Conservation (phyloP, 2,329 filamentous ascomycete genomes). For the Botrytis squamosa region DNA sequence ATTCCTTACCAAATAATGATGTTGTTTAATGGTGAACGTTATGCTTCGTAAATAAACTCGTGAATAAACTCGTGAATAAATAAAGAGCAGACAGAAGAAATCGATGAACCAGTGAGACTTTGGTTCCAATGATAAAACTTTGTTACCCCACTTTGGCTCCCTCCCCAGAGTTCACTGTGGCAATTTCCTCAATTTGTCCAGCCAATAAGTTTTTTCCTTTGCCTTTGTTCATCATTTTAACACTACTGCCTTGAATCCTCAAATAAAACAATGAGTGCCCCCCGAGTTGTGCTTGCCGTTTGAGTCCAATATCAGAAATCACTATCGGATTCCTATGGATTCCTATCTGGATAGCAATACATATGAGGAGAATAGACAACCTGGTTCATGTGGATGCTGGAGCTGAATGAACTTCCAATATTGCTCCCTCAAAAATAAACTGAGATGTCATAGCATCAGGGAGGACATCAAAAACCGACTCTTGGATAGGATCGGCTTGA, state of each 20-base stretch:
- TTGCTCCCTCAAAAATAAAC: neutral
- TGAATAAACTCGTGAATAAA: neutral
- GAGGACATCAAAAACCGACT: neutral
- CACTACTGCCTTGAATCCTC: neutral
- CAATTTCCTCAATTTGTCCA: neutral
- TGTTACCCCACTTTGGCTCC: neutral
- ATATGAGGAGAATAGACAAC: neutral
- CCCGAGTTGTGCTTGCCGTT: rapidly evolving
- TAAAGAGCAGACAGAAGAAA: neutral
- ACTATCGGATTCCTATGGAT: neutral
- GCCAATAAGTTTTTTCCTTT: neutral
- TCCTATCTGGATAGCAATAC: neutral
- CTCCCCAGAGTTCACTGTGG: neutral
- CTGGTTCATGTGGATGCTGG: neutral
- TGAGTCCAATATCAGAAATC: neutral
- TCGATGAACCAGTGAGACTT: neutral
- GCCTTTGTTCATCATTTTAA: neutral
- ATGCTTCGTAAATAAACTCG: too few species aligned
- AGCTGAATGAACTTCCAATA: neutral
- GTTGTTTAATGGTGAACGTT: neutral
- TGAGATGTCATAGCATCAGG: neutral
- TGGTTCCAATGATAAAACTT: neutral
- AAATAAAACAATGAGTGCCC: neutral
- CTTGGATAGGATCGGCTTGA: neutral
- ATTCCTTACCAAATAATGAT: neutral